Evolutionary conservation across 306 rosid genomes (phyloP).

Genomic region (Morella rubra): DNA sequence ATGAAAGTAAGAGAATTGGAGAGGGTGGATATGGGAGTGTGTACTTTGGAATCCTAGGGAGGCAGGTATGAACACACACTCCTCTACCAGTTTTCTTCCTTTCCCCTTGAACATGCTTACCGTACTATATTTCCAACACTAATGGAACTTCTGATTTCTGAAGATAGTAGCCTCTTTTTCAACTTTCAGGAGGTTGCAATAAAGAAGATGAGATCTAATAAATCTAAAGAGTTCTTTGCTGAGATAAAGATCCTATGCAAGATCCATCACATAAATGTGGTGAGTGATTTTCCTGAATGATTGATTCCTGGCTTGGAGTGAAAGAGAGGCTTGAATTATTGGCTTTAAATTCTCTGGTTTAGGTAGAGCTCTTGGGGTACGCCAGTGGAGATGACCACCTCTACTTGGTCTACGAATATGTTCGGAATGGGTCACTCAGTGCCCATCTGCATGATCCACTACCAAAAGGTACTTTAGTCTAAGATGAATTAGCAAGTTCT

Average conservation of each 20-base stretch:
- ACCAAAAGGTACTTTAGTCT: slow-evolving; percentile 52
- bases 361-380: slow-evolving; percentile 84
- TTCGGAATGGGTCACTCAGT: slow-evolving; percentile 72
- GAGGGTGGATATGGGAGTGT: slow-evolving; percentile 80
- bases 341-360: slow-evolving; percentile 26
- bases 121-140: no score
- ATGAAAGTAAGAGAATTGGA: slow-evolving; percentile 65
- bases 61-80: slow-evolving; percentile 46
- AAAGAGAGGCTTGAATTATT: not conserved
- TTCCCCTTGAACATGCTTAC: not conserved
- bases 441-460: slow-evolving; percentile 80
- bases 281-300: not conserved
- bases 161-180: slow-evolving; percentile 22
- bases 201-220: slow-evolving; percentile 78
- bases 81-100: slow-evolving; percentile 5
- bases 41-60: slow-evolving; percentile 60
- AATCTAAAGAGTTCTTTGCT: slow-evolving; percentile 80
- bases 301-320: not conserved
- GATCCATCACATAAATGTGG: slow-evolving; percentile 61
- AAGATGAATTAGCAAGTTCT: not conserved
- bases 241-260: slow-evolving; percentile 76
- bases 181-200: slow-evolving; percentile 74
- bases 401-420: slow-evolving; percentile 74
- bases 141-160: not conserved
- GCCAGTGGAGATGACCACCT: slow-evolving; percentile 88